Conservation (phyloP, 768 basidiomycete species). For the Mycena chlorophos region DNA sequence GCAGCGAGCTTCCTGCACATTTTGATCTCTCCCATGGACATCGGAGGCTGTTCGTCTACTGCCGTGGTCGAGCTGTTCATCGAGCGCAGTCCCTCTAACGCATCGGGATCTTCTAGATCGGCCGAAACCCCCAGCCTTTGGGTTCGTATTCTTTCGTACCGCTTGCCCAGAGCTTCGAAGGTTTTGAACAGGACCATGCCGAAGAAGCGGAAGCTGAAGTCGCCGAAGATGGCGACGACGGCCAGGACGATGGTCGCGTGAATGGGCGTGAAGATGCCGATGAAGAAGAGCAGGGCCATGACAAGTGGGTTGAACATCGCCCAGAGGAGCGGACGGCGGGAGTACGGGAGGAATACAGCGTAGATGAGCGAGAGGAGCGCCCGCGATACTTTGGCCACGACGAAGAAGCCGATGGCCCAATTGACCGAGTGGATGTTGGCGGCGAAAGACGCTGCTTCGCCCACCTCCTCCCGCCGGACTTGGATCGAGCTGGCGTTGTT, state of each 20-base stretch:
- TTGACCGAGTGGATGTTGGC: constrained; percentile 12
- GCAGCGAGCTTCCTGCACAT: constrained; percentile 9
- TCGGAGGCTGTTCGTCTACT: constrained; percentile 10
- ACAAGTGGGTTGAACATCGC: constrained; percentile 6
- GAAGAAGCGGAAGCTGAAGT: constrained; percentile 15
- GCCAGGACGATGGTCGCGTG: constrained; percentile 20
- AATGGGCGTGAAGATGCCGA: constrained; percentile 21
- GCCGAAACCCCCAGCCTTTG: not conserved
- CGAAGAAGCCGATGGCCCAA: constrained; percentile 25
- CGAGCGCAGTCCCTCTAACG: not conserved
- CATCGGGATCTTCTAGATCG: not conserved
- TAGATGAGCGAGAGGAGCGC: constrained; percentile 19
- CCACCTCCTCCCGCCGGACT: constrained; percentile 7
- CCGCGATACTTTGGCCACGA: constrained; percentile 21
- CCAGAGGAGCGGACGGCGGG: constrained; percentile 13
- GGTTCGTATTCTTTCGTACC: constrained; percentile 5
- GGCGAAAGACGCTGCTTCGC: not conserved
- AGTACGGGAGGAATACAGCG: constrained; percentile 17
- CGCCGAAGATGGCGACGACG: constrained; percentile 9
- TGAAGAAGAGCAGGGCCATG: constrained; percentile 14
- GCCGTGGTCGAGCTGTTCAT: constrained; percentile 20
- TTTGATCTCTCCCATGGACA: constrained; percentile 11
- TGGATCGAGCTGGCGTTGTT: constrained; percentile 33
- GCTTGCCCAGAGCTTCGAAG: constrained; percentile 15
- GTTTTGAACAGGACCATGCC: constrained; percentile 20